Evolutionary conservation across 1,139 yeast genomes (phyloP).

Genomic region (Dujonia santamariae): DNA sequence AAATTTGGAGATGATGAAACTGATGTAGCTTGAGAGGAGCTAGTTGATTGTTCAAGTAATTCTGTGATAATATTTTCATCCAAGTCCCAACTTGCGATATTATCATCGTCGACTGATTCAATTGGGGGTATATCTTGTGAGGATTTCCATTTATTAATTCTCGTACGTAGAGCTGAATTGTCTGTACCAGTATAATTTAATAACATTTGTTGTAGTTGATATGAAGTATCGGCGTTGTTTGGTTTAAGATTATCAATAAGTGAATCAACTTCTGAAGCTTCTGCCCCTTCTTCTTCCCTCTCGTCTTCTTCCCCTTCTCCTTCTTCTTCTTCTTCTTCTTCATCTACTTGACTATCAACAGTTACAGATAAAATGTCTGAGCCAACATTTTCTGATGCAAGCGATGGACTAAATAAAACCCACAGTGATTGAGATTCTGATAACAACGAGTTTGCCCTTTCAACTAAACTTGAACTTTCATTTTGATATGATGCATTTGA

Average conservation of each 20-base stretch:
- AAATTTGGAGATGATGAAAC: too few relatives aligned
- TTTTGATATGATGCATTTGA: slow-evolving; percentile 7
- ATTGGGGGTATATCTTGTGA: slow-evolving; percentile 9
- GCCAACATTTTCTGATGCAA: slow-evolving; percentile 15
- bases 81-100: slow-evolving; percentile 45
- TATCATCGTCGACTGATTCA: slow-evolving; percentile 28
- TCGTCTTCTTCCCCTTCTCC: slow-evolving; percentile 5
- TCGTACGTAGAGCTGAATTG: slow-evolving; percentile 8
- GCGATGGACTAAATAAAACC: slow-evolving; percentile 39
- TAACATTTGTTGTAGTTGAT: slow-evolving; percentile 13
- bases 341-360: slow-evolving; percentile 18
- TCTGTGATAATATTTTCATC: slow-evolving; percentile 28
- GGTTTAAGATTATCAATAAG: slow-evolving; percentile 12
- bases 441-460: slow-evolving; percentile 16
- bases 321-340: slow-evolving; percentile 10
- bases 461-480: slow-evolving; percentile 7
- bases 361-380: slow-evolving; percentile 42
- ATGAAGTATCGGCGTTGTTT: background rate
- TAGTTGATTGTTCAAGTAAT: slow-evolving; percentile 8
- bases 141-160: slow-evolving; percentile 17
- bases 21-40: too few relatives aligned
- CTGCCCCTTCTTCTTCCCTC: slow-evolving; percentile 13
- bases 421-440: slow-evolving; percentile 35
- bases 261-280: slow-evolving; percentile 19
- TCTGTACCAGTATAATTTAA: slow-evolving; percentile 6